Base-by-base conservation (phyloP, 345 rosid genomes). In the Eucalyptus shirleyi region DNA sequence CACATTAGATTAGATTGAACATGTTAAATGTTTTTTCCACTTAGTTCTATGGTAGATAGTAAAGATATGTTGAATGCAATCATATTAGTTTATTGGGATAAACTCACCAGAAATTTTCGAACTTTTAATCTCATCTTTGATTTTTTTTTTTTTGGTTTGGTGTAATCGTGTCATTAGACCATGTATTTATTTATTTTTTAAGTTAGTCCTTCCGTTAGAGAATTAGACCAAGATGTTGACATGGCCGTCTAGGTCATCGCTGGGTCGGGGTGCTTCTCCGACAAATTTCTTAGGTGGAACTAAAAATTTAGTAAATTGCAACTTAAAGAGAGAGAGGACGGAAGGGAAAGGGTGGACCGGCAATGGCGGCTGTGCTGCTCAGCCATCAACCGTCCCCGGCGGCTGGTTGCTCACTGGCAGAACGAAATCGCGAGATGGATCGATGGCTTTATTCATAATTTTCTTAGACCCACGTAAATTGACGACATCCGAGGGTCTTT, bases 41-140 rank as follows among this genome's bases (percentile, higher is more conserved):
- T 3, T 19, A 0, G 5, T 0, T 53, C 2, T 19, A 2, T 0
- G 4, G 10, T 53, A 19, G 56, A 53, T 3, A 19, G 24, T 53
- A 53, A 53, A 19, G 4, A 53, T 53, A 53, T 19, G 56, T 18
- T 19, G 24, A 53, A 19, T 3, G 10, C 56, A 53, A 53, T 19
- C 56, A 19, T 19, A 53, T 53, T 53, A 53, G 2, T 53, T 53
- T 53, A 3, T 53, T 19, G 24, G 9, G 24, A 53, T 53, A 53
- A 53, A 19, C 24, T 8, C 24, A 53, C 0, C 0, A 1, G 2
- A 53, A 53, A 19, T 19, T 19, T 53, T 19, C 24, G 19, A 53
- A 7, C 0, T 0, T 3, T 53, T 17, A 51, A 4, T 18, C 56
- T 3, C 1, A 1, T 7, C 10, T 53, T 18, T 19, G 2, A 51